Base-by-base conservation (phyloP, 176 grass and related monocot species). In the Ananas comosus region DNA sequence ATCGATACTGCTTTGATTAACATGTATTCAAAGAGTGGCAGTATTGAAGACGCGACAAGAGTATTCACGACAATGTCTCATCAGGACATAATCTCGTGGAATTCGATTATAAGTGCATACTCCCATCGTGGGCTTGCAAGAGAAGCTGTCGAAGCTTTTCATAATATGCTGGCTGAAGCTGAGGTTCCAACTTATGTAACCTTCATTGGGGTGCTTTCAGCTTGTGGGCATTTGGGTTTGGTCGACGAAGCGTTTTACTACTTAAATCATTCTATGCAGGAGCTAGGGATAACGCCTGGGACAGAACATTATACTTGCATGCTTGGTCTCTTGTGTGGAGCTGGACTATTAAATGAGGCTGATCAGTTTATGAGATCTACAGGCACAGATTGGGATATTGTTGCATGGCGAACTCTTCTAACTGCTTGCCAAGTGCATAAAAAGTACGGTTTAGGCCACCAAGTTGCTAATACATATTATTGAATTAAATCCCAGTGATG, bases 371-470 rank as follows among this genome's bases (percentile, higher is more conserved):
- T 74, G 28, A 64, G 27, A 12, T 56, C 61, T 70, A 86, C 83
- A 66, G 73, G 50, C 53, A 63, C 65, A n/a, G n/a, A 85, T 66
- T 69, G 73, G 24, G 74, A 63, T 74, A 70, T 69, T 4, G 51
- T 86, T 23, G 59, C 85, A 63, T 86, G 87, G 87, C 76, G 83
- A 61, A 74, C 79, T 42, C 8, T 90, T 69, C 83, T 90, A 64
- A 80, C 76, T 28, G 76, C 83, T 54, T 90, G 80, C 33, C 82
- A 77, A 51, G 16, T 59, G 51, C 52, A 85, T 12, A 73, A 70
- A 1, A 72, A 85, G 65, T 23, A 79, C 21, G 61, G 42, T 18
- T 19, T 83, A 0, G 82, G 76, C 9, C 78, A 83, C 51, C 65
- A 64, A 64, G 76, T 61, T 4, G 70, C 54, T 48, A 76, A 73